Evolutionary conservation across 768 basidiomycete species (phyloP).

Genomic region (Hypholoma sublateritium): DNA sequence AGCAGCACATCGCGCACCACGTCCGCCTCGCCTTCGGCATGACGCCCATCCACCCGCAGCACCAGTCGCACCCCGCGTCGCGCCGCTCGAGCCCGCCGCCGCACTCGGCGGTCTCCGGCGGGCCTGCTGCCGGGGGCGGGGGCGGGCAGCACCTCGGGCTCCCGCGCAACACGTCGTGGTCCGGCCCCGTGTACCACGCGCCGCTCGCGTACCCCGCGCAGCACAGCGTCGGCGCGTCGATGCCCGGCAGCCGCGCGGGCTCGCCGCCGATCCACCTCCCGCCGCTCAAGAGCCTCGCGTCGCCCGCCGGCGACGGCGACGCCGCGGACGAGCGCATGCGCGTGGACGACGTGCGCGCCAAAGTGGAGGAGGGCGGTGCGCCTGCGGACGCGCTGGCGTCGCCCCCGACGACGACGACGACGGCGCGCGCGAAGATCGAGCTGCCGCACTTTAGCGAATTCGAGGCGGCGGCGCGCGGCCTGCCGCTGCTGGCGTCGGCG

Average conservation of each 20-base stretch:
- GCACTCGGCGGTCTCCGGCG: neutral
- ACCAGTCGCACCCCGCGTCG: conserved; percentile 30
- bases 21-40: conserved; percentile 89
- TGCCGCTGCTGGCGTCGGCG: conserved; percentile 2
- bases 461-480: conserved; percentile 47
- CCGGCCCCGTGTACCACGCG: conserved; percentile 11
- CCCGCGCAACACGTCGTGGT: conserved; percentile 24
- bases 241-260: conserved; percentile 61
- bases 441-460: conserved; percentile 65
- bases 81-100: conserved; percentile 38
- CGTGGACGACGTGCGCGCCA: conserved; percentile 9
- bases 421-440: conserved; percentile 35
- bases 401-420: conserved; percentile 14
- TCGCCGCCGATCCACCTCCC: conserved; percentile 74
- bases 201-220: conserved; percentile 3
- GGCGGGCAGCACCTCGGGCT: conserved; percentile 2
- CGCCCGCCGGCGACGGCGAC: conserved; percentile 3
- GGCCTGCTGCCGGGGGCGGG: neutral
- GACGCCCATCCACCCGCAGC: conserved; percentile 67
- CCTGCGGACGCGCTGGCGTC: conserved; percentile 3
- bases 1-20: conserved; percentile 75
- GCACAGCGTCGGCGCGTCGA: conserved; percentile 22
- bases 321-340: conserved; percentile 13
- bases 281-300: conserved; percentile 51
- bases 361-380: conserved; percentile 9